Evolutionary conservation across 495 filamentous ascomycete species (phyloP).

Genomic region (Niebla homalea): DNA sequence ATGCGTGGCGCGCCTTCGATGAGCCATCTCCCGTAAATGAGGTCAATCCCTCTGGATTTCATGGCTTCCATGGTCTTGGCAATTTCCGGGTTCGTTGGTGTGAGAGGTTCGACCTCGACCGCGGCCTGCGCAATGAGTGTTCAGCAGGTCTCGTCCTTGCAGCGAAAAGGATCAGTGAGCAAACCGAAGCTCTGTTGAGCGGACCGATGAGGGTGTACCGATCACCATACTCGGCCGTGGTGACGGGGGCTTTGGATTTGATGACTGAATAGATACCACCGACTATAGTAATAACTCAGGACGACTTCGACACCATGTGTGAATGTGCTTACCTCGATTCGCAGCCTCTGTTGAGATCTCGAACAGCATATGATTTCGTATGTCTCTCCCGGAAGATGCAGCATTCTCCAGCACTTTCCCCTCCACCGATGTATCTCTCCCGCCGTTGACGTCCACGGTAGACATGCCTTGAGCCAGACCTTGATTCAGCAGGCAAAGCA

Average conservation of each 20-base stretch:
- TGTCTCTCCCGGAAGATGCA: conserved; percentile 35
- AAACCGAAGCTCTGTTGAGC: conserved; percentile 74
- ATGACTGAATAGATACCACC: conserved; percentile 98
- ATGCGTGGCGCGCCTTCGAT: conserved; percentile 94
- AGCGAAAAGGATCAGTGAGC: conserved; percentile 18
- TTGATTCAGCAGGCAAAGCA: background rate
- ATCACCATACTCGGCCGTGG: conserved; percentile 95
- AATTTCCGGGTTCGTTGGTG: conserved; percentile 68
- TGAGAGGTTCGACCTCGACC: conserved; percentile 88
- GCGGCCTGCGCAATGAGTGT: conserved; percentile 49
- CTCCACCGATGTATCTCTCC: conserved; percentile 2
- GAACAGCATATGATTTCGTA: conserved; percentile 75
- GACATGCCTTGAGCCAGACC: conserved; percentile 4
- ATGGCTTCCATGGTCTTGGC: conserved; percentile 75
- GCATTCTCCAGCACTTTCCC: conserved; percentile 1
- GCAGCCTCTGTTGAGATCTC: conserved; percentile 95
- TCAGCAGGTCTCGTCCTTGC: conserved; percentile 1
- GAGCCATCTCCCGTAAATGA: conserved; percentile 91
- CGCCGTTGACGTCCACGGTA: conserved; percentile 1
- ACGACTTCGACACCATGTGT: background rate
- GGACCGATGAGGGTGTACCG: conserved; percentile 92
- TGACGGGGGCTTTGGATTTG: conserved; percentile 97
- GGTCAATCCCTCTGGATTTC: conserved; percentile 78
- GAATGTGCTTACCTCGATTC: conserved; percentile 57
- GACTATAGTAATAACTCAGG: conserved; percentile 36